Conservation (phyloP, 306 rosid genomes). For the Mucuna pruriens region DNA sequence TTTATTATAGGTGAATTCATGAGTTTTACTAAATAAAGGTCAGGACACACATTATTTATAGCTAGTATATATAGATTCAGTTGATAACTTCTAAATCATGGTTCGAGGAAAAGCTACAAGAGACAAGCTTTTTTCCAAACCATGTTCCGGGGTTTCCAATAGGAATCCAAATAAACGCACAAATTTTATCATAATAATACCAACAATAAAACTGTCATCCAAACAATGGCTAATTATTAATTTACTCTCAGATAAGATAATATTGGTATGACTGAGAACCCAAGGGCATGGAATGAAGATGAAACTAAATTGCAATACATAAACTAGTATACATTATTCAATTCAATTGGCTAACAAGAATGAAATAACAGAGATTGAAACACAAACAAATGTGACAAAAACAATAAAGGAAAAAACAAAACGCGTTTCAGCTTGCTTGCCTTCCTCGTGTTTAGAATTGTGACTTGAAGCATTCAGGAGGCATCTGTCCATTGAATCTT, state of each 20-base stretch:
- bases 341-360: conserved; percentile 15
- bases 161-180: too few species aligned
- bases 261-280: not conserved
- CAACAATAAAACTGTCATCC: not conserved
- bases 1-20: too few species aligned
- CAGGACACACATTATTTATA: too few species aligned
- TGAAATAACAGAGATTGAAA: conserved; percentile 27
- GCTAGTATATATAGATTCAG: too few species aligned
- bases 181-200: too few species aligned
- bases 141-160: too few species aligned
- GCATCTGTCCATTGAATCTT: conserved; percentile 62
- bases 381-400: conserved; percentile 29
- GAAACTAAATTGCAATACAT: conserved; percentile 4
- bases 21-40: too few species aligned
- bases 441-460: conserved; percentile 46
- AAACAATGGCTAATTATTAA: not conserved
- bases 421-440: not conserved
- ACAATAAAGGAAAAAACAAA: not conserved
- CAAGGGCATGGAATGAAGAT: not conserved
- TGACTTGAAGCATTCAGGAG: conserved; percentile 62
- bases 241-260: not conserved
- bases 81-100: too few species aligned
- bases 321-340: conserved; percentile 5
- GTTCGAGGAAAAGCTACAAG: too few species aligned
- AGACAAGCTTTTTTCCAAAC: too few species aligned